A percentile compares a stretch with the other conserved stretches of the same genome.
Conservation (phyloP, 2,329 filamentous ascomycete genomes). For the Botryotinia narcissicola region DNA sequence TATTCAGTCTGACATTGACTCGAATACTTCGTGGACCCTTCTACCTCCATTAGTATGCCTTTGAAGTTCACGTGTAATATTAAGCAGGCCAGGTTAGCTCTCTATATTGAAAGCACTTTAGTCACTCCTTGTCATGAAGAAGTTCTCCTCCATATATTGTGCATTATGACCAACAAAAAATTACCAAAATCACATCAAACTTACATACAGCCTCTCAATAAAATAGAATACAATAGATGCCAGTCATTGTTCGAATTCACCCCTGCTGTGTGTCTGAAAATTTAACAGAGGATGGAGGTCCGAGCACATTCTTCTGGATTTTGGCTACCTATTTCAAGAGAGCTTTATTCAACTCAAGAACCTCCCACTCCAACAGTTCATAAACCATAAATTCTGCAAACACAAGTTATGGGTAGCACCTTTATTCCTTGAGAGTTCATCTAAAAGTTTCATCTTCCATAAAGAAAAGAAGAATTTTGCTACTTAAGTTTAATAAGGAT, state of each 20-base stretch:
- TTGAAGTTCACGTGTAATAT: neutral
- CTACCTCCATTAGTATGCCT: neutral
- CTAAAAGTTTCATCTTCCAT: neutral
- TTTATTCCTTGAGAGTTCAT: too few relatives aligned
- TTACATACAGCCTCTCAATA: neutral
- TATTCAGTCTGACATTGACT: neutral
- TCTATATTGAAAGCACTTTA: neutral
- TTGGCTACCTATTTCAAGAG: neutral
- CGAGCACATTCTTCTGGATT: neutral
- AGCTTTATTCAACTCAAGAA: neutral
- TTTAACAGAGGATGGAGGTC: neutral
- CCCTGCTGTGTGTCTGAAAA: neutral
- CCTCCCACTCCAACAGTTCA: neutral
- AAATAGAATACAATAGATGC: neutral
- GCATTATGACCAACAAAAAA: neutral
- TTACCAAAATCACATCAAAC: neutral
- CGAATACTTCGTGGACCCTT: neutral
- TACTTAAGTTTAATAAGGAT: neutral
- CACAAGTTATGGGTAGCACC: too few relatives aligned
- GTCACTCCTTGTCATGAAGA: neutral
- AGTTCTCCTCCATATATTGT: neutral
- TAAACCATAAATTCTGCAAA: neutral
- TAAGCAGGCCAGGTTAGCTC: neutral
- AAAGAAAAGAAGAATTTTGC: neutral
- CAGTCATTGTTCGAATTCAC: neutral